Percentiles rank a stretch among this genome's conserved stretches.
Conservation (phyloP, 495 filamentous ascomycete species). For the Aspergillus affinis region DNA sequence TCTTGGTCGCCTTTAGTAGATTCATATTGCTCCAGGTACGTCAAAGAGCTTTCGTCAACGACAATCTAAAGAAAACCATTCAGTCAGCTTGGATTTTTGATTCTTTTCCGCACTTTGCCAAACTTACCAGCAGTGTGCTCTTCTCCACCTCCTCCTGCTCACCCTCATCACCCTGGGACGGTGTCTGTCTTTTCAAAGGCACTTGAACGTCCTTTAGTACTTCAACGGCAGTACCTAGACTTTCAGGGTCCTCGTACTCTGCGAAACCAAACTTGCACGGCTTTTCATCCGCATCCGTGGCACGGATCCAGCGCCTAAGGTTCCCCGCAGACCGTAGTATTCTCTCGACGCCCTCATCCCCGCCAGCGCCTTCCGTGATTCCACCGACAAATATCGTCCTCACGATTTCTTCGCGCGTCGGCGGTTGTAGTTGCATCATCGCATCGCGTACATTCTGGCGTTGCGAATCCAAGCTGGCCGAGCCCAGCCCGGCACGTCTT, state of each 20-base stretch:
- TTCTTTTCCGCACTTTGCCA: not conserved
- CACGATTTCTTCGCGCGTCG: constrained; percentile 85
- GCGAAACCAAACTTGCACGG: constrained; percentile 91
- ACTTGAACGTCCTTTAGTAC: constrained; percentile 84
- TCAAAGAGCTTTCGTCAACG: constrained; percentile 76
- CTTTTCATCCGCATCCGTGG: constrained; percentile 79
- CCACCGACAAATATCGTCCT: constrained; percentile 88
- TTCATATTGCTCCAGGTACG: constrained; percentile 79
- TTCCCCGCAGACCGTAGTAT: constrained; percentile 76
- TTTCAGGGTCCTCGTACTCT: constrained; percentile 91
- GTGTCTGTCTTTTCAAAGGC: constrained; percentile 69
- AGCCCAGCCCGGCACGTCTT: constrained; percentile 68
- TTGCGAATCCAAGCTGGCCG: constrained; percentile 63
- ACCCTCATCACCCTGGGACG: constrained; percentile 45
- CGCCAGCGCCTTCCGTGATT: constrained; percentile 73
- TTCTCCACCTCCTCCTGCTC: constrained; percentile 65
- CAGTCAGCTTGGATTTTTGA: not conserved
- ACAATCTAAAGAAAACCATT: constrained; percentile 53
- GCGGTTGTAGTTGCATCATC: constrained; percentile 77
- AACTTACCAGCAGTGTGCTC: constrained; percentile 58
- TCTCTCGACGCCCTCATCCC: constrained; percentile 80
- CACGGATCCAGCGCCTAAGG: constrained; percentile 81
- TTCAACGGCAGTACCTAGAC: constrained; percentile 81
- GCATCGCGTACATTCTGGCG: constrained; percentile 69
- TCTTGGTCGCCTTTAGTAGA: constrained; percentile 64